Evolutionary conservation across 2,329 filamentous ascomycete species (phyloP).

Genomic region (Ilyonectria destructans): DNA sequence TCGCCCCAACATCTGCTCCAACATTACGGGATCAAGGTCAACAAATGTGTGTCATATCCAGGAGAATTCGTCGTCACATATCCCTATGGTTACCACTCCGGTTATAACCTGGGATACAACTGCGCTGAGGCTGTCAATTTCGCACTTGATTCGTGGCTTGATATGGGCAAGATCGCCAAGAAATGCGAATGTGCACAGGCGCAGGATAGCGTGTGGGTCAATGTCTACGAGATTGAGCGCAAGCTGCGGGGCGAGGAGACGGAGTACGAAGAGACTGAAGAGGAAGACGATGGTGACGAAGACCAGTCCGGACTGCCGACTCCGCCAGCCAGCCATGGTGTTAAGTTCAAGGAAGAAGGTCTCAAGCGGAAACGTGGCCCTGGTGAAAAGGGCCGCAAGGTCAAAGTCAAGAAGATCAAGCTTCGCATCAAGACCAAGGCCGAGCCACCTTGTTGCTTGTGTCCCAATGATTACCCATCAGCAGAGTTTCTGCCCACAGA

Average conservation of each 20-base stretch:
- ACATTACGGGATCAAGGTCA: conserved; percentile 95
- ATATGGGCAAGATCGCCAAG: conserved; percentile 95
- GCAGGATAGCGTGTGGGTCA: conserved; percentile 98
- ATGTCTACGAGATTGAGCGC: conserved; percentile 95
- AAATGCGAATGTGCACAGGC: conserved; percentile 97
- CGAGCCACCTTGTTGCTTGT: conserved; percentile 90
- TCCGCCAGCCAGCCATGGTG: conserved; percentile 81
- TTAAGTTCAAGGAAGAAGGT: conserved; percentile 73
- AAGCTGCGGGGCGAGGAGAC: conserved; percentile 92
- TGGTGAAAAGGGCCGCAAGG: conserved; percentile 59
- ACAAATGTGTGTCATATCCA: conserved; percentile 94
- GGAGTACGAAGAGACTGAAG: conserved; percentile 85
- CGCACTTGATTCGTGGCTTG: conserved; percentile 93
- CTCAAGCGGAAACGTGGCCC: conserved; percentile 73
- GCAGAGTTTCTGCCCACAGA: conserved; percentile 90
- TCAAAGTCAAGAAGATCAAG: conserved; percentile 85
- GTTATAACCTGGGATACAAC: conserved; percentile 98
- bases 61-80: conserved; percentile 99
- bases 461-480: conserved; percentile 89
- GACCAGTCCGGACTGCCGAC: conserved; percentile 81
- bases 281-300: conserved; percentile 79
- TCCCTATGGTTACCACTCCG: conserved; percentile 98
- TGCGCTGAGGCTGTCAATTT: conserved; percentile 99
- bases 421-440: conserved; percentile 80
- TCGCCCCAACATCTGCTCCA: conserved; percentile 90